These are phyloP conservation scores for Mortierella sp. DNA, from an alignment of 371 early-diverging fungal genomes.

Conservation along the genomic window DNA sequence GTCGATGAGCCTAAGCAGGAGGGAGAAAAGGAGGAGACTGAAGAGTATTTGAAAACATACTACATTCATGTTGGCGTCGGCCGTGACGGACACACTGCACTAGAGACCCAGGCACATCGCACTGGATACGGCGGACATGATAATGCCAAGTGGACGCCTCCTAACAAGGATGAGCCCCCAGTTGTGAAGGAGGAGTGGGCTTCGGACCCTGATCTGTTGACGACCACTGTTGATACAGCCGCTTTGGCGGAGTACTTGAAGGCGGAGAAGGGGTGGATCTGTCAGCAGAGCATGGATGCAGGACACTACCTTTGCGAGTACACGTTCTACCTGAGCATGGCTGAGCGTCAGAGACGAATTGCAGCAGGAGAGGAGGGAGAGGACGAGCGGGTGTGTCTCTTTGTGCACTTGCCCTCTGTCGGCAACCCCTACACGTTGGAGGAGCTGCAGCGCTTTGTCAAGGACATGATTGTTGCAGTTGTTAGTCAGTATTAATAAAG, in stretches of 20 bases:
- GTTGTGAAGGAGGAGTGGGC: constrained; percentile 36
- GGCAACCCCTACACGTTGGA: constrained; percentile 54
- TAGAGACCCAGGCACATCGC: constrained; percentile 54
- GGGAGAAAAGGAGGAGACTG: constrained; percentile 6
- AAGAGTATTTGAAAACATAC: constrained; percentile 43
- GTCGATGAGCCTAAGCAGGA: neutral
- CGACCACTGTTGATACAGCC: constrained; percentile 48
- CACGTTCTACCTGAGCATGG: constrained; percentile 57
- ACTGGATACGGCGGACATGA: constrained; percentile 48
- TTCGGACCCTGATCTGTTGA: constrained; percentile 33
- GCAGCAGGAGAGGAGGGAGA: constrained; percentile 33
- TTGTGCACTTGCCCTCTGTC: constrained; percentile 56
- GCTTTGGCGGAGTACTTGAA: constrained; percentile 48
- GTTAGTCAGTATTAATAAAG: constrained; percentile 32
- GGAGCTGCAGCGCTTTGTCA: constrained; percentile 44
- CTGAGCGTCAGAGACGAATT: constrained; percentile 42
- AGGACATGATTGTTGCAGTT: constrained; percentile 50
- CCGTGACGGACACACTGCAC: constrained; percentile 34
- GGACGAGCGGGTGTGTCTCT: constrained; percentile 42
- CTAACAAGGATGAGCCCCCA: constrained; percentile 35
- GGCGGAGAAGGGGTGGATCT: constrained; percentile 47
- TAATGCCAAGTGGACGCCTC: constrained; percentile 43
- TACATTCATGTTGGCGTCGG: constrained; percentile 58
- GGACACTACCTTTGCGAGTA: constrained; percentile 58
- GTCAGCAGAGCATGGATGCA: constrained; percentile 48